A percentile compares a stretch with the other conserved stretches of the same genome.
These are phyloP conservation scores for Lagerstroemia speciosa DNA, from an alignment of 345 rosid genomes.

Conservation along the genomic window DNA sequence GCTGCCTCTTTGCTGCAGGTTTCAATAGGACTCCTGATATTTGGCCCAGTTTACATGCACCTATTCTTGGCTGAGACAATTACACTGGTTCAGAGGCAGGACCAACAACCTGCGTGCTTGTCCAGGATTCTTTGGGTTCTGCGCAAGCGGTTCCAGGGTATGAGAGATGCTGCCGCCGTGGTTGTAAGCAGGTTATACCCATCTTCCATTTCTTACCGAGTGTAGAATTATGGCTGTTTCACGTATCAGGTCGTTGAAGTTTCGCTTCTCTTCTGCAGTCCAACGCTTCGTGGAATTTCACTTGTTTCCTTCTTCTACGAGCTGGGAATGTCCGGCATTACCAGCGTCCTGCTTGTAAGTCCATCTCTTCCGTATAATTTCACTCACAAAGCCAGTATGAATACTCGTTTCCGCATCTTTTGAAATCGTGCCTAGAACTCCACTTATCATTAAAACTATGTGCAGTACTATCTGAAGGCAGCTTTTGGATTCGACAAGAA, in stretches of 20 bases:
- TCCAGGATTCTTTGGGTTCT: slow-evolving; percentile 19
- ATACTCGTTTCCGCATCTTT: not conserved
- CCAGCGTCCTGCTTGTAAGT: slow-evolving; percentile 33
- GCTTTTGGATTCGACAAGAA: slow-evolving; percentile 43
- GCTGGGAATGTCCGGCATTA: slow-evolving; percentile 54
- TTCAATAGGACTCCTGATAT: slow-evolving; percentile 34
- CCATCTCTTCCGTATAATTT: not conserved
- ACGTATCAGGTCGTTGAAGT: not conserved
- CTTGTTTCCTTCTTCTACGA: slow-evolving; percentile 47
- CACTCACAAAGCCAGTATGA: not conserved
- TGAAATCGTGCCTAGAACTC: not conserved
- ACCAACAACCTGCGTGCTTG: slow-evolving; percentile 24
- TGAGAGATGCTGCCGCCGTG: slow-evolving; percentile 35
- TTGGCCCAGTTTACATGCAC: slow-evolving; percentile 33
- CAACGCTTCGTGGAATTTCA: slow-evolving; percentile 35
- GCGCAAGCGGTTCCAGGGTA: slow-evolving; percentile 24
- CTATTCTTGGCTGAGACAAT: slow-evolving; percentile 37
- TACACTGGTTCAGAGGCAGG: slow-evolving; percentile 14
- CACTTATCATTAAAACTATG: not conserved
- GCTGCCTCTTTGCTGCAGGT: slow-evolving; percentile 23
- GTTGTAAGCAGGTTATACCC: slow-evolving; percentile 23
- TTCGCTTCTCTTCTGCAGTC: slow-evolving; percentile 23
- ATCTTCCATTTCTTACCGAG: not conserved
- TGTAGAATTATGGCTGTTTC: not conserved
- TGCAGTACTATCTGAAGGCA: slow-evolving; percentile 28